phyloP scores from a whole-genome alignment of 352 stramenopile species.

The Globisporangium nagaii region DNA sequence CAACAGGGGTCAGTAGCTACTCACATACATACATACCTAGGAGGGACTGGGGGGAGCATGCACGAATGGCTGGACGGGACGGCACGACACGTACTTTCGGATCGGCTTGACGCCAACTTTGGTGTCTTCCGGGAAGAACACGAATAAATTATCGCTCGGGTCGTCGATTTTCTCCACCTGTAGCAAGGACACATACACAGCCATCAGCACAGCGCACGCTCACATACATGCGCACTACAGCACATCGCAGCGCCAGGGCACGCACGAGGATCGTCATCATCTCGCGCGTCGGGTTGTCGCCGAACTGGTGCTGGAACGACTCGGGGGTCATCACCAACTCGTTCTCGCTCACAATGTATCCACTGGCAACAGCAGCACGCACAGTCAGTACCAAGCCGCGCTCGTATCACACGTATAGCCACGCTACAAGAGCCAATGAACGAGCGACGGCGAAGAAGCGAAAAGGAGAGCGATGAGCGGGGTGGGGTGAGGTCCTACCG shows the following conservation, averaged over 20 bases:
- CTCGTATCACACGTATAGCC: neutral
- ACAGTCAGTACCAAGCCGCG: neutral
- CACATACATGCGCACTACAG: too few relatives aligned
- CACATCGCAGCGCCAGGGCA: too few relatives aligned
- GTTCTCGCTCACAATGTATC: conserved; percentile 97
- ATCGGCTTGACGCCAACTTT: conserved; percentile 99
- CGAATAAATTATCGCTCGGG: conserved; percentile 94
- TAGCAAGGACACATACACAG: neutral
- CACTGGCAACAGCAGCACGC: conserved; percentile 44
- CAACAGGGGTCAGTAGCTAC: neutral
- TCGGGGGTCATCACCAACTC: conserved; percentile 95
- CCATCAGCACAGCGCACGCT: neutral
- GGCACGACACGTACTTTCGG: conserved; percentile 75
- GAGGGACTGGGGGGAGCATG: neutral
- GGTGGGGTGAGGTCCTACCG: conserved; percentile 55
- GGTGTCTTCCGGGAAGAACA: conserved; percentile 99
- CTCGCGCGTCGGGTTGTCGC: conserved; percentile 92
- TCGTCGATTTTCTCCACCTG: conserved; percentile 87
- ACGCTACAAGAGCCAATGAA: neutral
- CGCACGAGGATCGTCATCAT: conserved; percentile 97
- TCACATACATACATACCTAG: neutral
- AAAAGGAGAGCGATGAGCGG: neutral
- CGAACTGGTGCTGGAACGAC: conserved; percentile 88
- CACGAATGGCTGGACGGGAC: conserved; percentile 9
- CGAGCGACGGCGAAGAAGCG: too few relatives aligned